Evolutionary conservation across 192 early-diverging fungal species (phyloP).

Genomic region (Coemansia sp.): DNA sequence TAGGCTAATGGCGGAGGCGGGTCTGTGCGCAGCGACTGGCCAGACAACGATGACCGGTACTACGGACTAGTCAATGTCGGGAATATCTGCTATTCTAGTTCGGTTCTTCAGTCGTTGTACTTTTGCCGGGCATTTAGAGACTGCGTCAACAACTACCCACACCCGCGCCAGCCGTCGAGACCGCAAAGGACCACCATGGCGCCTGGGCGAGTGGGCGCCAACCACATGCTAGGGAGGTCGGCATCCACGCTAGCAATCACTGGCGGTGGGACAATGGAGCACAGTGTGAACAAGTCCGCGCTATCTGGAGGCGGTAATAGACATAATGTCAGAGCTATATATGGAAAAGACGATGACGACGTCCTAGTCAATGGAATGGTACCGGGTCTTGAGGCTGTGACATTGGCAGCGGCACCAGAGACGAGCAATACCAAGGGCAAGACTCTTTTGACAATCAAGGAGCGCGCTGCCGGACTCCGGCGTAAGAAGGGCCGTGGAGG

Average conservation of each 20-base stretch:
- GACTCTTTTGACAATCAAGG: conserved; percentile 32
- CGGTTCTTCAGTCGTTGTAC: conserved; percentile 94
- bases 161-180: conserved; percentile 44
- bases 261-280: background rate
- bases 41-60: conserved; percentile 74
- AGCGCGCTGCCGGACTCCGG: conserved; percentile 40
- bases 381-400: conserved; percentile 5
- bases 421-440: conserved; percentile 4
- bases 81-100: conserved; percentile 85
- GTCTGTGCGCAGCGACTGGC: conserved; percentile 38
- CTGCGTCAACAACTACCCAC: conserved; percentile 80
- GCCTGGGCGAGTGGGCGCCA: conserved; percentile 9
- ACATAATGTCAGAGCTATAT: background rate
- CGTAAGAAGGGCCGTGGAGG: conserved; percentile 40
- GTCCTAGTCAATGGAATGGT: background rate
- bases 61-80: conserved; percentile 91
- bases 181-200: conserved; percentile 7
- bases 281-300: background rate
- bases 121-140: conserved; percentile 94
- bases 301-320: background rate
- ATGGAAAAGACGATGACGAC: background rate
- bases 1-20: conserved; percentile 36
- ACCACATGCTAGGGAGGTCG: conserved; percentile 13
- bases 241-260: conserved; percentile 9
- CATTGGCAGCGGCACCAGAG: background rate